A percentile compares a stretch with the other conserved stretches of the same genome.
Evolutionary conservation across 768 basidiomycete genomes (phyloP).

Genomic region (Dioszegia aurantiaca): DNA sequence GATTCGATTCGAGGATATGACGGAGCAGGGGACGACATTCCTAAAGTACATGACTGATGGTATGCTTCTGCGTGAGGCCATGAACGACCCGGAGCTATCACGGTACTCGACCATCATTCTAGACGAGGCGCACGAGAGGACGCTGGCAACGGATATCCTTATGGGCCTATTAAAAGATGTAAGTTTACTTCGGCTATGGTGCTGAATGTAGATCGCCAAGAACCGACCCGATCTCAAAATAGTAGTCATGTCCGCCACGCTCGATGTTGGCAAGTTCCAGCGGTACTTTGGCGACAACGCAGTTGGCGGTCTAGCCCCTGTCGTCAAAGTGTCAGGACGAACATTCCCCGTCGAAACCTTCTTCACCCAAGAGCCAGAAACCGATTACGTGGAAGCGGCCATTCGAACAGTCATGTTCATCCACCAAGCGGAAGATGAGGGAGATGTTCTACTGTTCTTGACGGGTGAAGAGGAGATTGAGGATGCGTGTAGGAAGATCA

Average conservation of each 20-base stretch:
- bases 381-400: constrained; percentile 94
- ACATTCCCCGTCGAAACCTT: constrained; percentile 79
- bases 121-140: constrained; percentile 98
- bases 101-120: constrained; percentile 97
- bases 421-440: constrained; percentile 88
- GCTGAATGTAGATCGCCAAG: constrained; percentile 59
- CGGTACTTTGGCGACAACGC: constrained; percentile 70
- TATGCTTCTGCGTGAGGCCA: constrained; percentile 95
- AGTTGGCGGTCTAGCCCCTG: constrained; percentile 61
- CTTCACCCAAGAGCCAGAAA: constrained; percentile 67
- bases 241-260: constrained; percentile 97
- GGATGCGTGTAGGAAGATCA: constrained; percentile 90
- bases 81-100: constrained; percentile 85
- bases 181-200: constrained; percentile 16
- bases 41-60: constrained; percentile 99
- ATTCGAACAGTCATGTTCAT: constrained; percentile 96
- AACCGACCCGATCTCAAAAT: constrained; percentile 86
- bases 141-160: constrained; percentile 93
- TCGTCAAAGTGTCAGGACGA: constrained; percentile 87
- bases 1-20: constrained; percentile 98
- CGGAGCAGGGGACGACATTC: constrained; percentile 82
- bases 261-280: constrained; percentile 94
- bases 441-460: constrained; percentile 89
- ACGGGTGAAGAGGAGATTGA: constrained; percentile 99
- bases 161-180: constrained; percentile 88